Conservation (phyloP, 441 rosid species). For the Daphne laureola region DNA sequence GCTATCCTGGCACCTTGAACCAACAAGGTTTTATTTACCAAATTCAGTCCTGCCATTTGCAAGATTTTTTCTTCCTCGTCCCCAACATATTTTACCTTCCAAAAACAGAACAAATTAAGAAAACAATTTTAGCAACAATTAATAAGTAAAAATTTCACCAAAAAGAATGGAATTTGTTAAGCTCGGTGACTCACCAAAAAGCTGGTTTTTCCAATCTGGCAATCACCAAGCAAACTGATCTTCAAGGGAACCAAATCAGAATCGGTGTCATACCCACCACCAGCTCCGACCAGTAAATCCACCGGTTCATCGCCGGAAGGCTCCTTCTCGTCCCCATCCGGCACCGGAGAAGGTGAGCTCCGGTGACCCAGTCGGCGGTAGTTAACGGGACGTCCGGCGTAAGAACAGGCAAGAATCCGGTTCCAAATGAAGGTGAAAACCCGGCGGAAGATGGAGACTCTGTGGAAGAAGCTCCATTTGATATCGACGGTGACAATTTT, state of each 20-base stretch:
- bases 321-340: conserved; percentile 21
- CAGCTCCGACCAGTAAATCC: conserved; percentile 17
- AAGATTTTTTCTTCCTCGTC: conserved; percentile 58
- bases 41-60: conserved; percentile 70
- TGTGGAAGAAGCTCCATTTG: conserved; percentile 48
- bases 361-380: conserved; percentile 44
- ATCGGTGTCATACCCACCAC: conserved; percentile 40
- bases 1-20: conserved; percentile 81
- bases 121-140: background rate
- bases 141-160: too few species aligned
- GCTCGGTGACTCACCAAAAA: conserved; percentile 53
- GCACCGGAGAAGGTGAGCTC: conserved; percentile 25
- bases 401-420: conserved; percentile 69
- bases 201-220: conserved; percentile 86
- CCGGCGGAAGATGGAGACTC: conserved; percentile 47
- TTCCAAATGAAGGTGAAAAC: conserved; percentile 68
- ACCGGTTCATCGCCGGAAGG: background rate
- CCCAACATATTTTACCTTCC: conserved; percentile 68
- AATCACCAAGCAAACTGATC: conserved; percentile 84
- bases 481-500: conserved; percentile 40
- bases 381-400: conserved; percentile 55
- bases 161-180: too few species aligned
- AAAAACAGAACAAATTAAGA: background rate
- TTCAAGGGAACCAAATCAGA: conserved; percentile 75
- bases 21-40: conserved; percentile 68